Evolutionary conservation across 1,284 basidiomycete species (phyloP).

Genomic region (Sanghuangporus sanghuang): DNA sequence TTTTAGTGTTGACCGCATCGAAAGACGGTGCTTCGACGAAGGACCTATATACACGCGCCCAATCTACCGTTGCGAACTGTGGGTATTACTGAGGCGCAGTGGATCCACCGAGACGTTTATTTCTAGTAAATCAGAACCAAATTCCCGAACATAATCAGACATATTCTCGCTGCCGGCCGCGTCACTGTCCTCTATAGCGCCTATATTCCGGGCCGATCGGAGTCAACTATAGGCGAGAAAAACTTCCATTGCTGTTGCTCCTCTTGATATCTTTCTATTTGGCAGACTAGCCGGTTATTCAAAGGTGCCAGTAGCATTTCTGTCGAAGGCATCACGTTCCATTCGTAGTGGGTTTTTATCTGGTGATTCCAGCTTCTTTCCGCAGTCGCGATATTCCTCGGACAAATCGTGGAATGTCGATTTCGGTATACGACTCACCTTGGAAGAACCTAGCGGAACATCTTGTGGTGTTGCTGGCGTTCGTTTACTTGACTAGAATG

Average conservation of each 20-base stretch:
- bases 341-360: neutral
- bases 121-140: neutral
- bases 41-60: neutral
- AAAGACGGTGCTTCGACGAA: neutral
- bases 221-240: neutral
- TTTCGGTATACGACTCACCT: too few species aligned
- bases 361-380: neutral
- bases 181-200: neutral
- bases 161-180: neutral
- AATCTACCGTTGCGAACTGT: neutral
- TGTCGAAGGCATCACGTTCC: neutral
- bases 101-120: neutral
- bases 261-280: neutral
- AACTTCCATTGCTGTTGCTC: neutral
- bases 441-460: too few species aligned
- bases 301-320: neutral
- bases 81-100: neutral
- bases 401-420: neutral
- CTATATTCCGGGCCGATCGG: neutral
- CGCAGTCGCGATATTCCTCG: neutral
- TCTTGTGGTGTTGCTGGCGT: too few species aligned
- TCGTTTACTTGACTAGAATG: too few species aligned
- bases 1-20: neutral
- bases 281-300: neutral
- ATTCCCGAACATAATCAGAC: neutral